Evolutionary conservation across 225 moss, liverwort and hornwort genomes (phyloP).

Genomic region (Thuidium tamariscinum): DNA sequence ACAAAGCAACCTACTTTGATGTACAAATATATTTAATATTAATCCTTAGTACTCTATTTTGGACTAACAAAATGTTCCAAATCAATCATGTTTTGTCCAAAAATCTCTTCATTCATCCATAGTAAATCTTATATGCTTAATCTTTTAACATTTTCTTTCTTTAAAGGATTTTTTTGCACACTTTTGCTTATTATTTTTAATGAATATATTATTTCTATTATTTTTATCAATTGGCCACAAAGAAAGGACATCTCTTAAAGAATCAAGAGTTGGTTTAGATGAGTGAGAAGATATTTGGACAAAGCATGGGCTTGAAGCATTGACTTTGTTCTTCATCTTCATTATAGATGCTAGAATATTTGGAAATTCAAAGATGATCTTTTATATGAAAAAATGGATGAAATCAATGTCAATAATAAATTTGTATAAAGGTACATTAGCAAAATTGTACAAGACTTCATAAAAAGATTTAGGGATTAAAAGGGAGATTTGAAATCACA

Average conservation of each 20-base stretch:
- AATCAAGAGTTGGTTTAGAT: not conserved
- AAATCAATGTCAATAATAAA: not conserved
- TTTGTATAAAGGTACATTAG: not conserved
- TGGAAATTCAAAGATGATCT: not conserved
- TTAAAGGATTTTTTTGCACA: not conserved
- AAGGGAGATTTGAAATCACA: accelerated
- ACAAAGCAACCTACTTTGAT: too few relatives aligned
- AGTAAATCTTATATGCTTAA: not conserved
- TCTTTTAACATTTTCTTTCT: not conserved
- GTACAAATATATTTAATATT: too few relatives aligned
- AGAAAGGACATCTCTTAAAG: not conserved
- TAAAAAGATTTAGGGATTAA: not conserved
- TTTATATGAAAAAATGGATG: not conserved
- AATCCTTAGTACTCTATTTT: not conserved
- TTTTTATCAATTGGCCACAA: not conserved
- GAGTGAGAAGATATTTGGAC: not conserved
- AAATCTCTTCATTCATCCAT: not conserved
- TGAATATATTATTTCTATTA: not conserved
- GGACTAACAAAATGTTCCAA: not conserved
- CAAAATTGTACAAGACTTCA: not conserved
- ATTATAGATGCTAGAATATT: not conserved
- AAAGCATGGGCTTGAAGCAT: not conserved
- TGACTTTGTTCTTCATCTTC: not conserved
- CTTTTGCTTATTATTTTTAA: not conserved
- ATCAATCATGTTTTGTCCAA: not conserved